Conservation (phyloP, 768 basidiomycete species). For the Suillus luteus region DNA sequence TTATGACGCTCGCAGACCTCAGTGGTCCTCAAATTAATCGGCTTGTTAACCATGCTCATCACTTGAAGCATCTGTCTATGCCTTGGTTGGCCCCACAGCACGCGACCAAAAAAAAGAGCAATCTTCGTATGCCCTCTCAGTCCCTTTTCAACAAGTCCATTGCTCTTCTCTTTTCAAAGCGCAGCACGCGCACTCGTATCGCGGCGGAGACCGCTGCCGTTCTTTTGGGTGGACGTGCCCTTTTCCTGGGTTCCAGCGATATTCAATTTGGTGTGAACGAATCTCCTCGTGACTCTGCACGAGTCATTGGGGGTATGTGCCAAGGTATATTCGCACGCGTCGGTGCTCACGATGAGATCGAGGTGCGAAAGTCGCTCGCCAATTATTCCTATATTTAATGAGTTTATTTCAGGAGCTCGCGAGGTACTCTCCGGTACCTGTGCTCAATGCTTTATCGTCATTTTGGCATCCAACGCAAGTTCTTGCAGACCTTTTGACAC, state of each 20-base stretch:
- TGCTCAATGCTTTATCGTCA: conserved; percentile 93
- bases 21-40: conserved; percentile 70
- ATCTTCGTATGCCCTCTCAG: conserved; percentile 65
- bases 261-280: conserved; percentile 98
- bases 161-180: conserved; percentile 89
- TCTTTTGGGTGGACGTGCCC: conserved; percentile 82
- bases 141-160: conserved; percentile 82
- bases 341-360: conserved; percentile 88
- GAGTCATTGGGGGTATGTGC: conserved; percentile 92
- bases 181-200: conserved; percentile 89
- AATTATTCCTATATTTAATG: conserved; percentile 2
- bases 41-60: conserved; percentile 62
- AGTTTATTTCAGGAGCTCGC: conserved; percentile 73
- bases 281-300: conserved; percentile 76
- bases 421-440: conserved; percentile 87
- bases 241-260: conserved; percentile 88
- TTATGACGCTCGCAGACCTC: conserved; percentile 90
- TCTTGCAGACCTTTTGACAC: conserved; percentile 89
- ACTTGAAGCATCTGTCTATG: conserved; percentile 60
- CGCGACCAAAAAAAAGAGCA: conserved; percentile 30
- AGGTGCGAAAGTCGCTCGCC: conserved; percentile 54
- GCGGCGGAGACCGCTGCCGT: conserved; percentile 81
- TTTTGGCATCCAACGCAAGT: conserved; percentile 97
- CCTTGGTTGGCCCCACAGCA: conserved; percentile 67
- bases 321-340: conserved; percentile 98